Evolutionary conservation across 768 basidiomycete species (phyloP), one percentile per base, ranked within the genome.

Genomic region (Neoboletus subvelutipes): DNA sequence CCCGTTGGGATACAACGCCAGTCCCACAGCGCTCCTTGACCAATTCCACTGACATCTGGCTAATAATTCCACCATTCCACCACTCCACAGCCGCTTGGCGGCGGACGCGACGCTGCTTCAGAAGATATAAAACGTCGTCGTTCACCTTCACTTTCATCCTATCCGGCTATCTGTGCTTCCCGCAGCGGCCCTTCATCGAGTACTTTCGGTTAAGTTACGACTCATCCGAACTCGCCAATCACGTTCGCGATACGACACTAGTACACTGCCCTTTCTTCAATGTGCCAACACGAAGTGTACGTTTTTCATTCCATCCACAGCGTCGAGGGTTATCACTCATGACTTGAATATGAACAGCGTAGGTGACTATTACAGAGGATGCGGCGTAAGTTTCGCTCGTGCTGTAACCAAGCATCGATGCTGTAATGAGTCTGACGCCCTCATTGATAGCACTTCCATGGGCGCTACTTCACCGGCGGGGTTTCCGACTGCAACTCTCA

Each of bases 201-300:
- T 33, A 1, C 13, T 12, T 37, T 49, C 45, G 39, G n/a, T 42
- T 40, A 12, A 34, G n/a, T n/a, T n/a, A n/a, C 36, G 5, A 22
- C 48, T 26, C 13, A 15, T 26, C 48, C 34, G 48, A n/a, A 26
- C 48, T 37, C 33, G 22, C 26, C 11, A 42, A 15, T 28, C 26
- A 45, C 50, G 9, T 28, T 51, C 36, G n/a, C n/a, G n/a, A n/a
- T n/a, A 33, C 31, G 39, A 28, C 45, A 9, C 33, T 12, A 28
- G 3, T 5, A 28, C 28, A n/a, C n/a, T n/a, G 40, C 45, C 36
- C 51, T 43, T 22, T 45, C 37, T 31, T 29, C 52, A 10, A 74
- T 74, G 73, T 74, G 73, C 54, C 70, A 68, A 50, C 75, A 74
- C 64, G 73, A 75, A 68, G 54, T 75, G 73, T 74, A 55, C 56